Percentiles rank a stretch among this genome's conserved stretches.
phyloP scores from a whole-genome alignment of 2,329 filamentous ascomycete genomes.

The Botrytis byssoidea region DNA sequence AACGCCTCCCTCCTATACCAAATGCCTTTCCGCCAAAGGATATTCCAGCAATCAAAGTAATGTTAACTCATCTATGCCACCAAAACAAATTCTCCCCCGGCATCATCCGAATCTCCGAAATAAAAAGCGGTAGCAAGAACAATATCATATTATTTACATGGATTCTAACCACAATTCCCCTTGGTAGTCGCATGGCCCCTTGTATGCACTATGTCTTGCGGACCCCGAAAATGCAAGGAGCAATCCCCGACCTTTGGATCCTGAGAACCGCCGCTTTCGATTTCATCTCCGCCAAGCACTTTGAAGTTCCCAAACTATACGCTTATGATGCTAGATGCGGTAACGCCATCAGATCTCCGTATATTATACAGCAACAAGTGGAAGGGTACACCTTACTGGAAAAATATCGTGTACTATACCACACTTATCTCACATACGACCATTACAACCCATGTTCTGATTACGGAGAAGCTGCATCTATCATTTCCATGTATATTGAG shows the following conservation, averaged over 20 bases:
- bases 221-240: not conserved
- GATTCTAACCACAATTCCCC: not conserved
- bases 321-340: not conserved
- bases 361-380: not conserved
- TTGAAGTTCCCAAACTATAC: not conserved
- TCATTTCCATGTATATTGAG: not conserved
- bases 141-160: not conserved
- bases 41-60: not conserved
- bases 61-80: not conserved
- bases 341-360: not conserved
- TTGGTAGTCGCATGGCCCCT: fast-evolving
- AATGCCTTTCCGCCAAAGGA: not conserved
- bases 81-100: not conserved
- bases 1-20: not conserved
- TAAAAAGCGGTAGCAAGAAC: not conserved
- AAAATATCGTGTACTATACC: not conserved
- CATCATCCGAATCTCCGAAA: not conserved
- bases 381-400: not conserved
- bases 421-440: not conserved
- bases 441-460: not conserved
- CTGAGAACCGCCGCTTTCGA: not conserved
- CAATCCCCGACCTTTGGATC: not conserved
- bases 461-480: not conserved
- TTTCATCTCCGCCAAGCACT: too few relatives aligned
- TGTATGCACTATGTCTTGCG: not conserved